These are phyloP conservation scores for Backusella luteola DNA, from an alignment of 192 early-diverging fungal species.

Conservation along the genomic window DNA sequence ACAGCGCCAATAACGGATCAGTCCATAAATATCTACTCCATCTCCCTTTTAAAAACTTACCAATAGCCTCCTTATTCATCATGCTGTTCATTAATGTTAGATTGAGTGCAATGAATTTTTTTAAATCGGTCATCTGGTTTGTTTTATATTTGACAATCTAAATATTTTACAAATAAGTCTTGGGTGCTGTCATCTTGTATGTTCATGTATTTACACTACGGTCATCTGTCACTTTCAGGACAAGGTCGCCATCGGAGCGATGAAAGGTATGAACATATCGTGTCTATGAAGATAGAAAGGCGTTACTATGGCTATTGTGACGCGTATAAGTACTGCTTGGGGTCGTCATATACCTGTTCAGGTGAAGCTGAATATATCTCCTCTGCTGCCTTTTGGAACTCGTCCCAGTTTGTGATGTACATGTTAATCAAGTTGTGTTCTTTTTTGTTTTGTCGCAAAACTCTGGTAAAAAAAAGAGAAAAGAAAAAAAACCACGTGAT, in stretches of 20 bases:
- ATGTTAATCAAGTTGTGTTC: conserved; percentile 2
- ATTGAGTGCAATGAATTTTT: conserved; percentile 72
- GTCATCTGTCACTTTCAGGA: conserved; percentile 76
- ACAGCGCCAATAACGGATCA: neutral
- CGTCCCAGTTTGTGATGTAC: conserved; percentile 73
- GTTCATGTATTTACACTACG: conserved; percentile 51
- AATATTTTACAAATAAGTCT: neutral
- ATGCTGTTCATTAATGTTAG: conserved; percentile 65
- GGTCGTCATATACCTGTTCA: conserved; percentile 44
- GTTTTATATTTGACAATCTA: conserved; percentile 67
- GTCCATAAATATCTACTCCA: neutral
- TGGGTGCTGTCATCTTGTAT: neutral
- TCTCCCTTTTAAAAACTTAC: conserved; percentile 15
- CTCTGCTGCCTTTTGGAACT: conserved; percentile 73
- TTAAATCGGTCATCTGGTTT: conserved; percentile 63
- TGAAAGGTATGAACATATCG: conserved; percentile 68
- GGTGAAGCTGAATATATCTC: conserved; percentile 64
- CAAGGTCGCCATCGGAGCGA: conserved; percentile 64
- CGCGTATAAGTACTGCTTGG: neutral
- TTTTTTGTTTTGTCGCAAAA: no score
- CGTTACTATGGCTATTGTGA: neutral
- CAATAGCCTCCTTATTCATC: conserved; percentile 45
- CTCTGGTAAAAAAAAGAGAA: no score
- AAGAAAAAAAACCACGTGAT: neutral
- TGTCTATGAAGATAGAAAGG: conserved; percentile 44